A percentile compares a stretch with the other conserved stretches of the same genome.
Evolutionary conservation across 2,329 filamentous ascomycete genomes (phyloP).

Genomic region (Monosporascus cannonballus): DNA sequence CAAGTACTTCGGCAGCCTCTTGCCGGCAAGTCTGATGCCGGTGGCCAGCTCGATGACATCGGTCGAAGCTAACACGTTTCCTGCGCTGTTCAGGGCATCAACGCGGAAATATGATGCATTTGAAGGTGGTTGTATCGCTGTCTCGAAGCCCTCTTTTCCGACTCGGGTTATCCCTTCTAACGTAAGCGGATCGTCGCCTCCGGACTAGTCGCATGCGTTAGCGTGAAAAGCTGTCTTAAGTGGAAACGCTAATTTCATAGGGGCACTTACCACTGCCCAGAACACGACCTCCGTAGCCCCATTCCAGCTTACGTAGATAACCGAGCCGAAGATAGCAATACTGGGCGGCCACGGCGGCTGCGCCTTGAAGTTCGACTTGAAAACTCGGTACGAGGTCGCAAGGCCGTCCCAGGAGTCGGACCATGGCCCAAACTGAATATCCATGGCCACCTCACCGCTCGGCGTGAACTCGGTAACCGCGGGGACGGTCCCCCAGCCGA

Average conservation of each 20-base stretch:
- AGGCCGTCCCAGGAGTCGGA: conserved; percentile 32
- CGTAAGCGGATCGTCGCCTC: conserved; percentile 7
- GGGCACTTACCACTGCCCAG: conserved; percentile 21
- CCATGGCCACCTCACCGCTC: conserved; percentile 46
- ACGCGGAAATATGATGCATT: conserved; percentile 11
- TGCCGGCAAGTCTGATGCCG: conserved; percentile 1
- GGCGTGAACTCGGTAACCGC: conserved; percentile 40
- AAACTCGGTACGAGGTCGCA: conserved; percentile 44
- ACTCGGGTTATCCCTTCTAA: conserved; percentile 6
- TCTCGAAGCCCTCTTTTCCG: conserved; percentile 15
- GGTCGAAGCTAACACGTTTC: conserved; percentile 10
- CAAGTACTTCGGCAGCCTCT: neutral
- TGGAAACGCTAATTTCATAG: neutral
- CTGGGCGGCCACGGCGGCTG: conserved; percentile 24
- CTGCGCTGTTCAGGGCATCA: conserved; percentile 8
- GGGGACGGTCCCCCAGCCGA: conserved; percentile 50
- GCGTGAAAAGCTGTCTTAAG: neutral
- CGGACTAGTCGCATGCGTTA: conserved; percentile 3
- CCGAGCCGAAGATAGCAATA: conserved; percentile 14
- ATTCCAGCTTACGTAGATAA: conserved; percentile 38
- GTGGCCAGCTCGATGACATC: conserved; percentile 14
- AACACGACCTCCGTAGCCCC: conserved; percentile 34
- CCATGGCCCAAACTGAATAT: conserved; percentile 33
- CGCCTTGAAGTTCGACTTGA: conserved; percentile 47
- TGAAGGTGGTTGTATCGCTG: conserved; percentile 6